These are phyloP conservation scores for Malus hybrid DNA, from an alignment of 331 rosid species.

Conservation along the genomic window DNA sequence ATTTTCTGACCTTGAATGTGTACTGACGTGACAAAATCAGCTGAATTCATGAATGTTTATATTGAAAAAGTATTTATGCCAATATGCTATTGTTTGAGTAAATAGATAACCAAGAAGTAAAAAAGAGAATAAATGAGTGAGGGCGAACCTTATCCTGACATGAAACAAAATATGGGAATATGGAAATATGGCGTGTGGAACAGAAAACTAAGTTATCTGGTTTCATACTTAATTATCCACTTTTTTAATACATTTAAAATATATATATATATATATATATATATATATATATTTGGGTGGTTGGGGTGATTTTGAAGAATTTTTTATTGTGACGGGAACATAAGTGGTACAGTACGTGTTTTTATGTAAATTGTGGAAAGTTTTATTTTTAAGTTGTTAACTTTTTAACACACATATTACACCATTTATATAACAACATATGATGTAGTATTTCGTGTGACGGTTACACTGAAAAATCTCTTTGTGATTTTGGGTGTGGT, in stretches of 20 bases:
- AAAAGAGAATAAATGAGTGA: slow-evolving; percentile 18
- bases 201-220: slow-evolving; percentile 19
- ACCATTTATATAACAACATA: too few relatives aligned
- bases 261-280: too few relatives aligned
- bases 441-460: too few relatives aligned
- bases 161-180: background rate
- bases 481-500: background rate
- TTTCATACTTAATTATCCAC: background rate
- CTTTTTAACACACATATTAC: too few relatives aligned
- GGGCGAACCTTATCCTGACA: slow-evolving; percentile 22
- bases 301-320: background rate
- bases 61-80: background rate
- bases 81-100: background rate
- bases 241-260: too few relatives aligned
- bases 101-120: background rate
- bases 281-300: background rate
- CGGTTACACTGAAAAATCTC: too few relatives aligned
- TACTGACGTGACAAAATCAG: too few relatives aligned
- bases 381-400: too few relatives aligned
- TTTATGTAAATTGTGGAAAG: too few relatives aligned
- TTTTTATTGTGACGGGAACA: too few relatives aligned
- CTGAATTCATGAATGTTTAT: too few relatives aligned
- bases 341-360: too few relatives aligned
- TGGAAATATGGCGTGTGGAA: background rate
- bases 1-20: accelerated